A percentile compares a stretch with the other conserved stretches of the same genome.
phyloP scores from a whole-genome alignment of 129 eudicot species.

The Centrapalus pauciflorus region DNA sequence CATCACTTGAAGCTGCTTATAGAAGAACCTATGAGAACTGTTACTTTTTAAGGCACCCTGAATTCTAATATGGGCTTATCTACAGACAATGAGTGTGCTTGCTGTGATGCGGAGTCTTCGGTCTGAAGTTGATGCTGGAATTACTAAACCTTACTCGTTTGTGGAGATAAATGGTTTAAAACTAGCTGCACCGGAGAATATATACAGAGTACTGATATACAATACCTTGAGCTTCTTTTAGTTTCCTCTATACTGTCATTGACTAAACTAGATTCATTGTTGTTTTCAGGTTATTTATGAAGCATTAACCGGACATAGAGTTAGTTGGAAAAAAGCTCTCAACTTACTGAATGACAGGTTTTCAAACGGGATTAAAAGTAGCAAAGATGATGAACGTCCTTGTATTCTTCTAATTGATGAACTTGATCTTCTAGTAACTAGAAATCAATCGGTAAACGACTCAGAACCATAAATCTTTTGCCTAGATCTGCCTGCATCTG shows the following conservation, averaged over 20 bases:
- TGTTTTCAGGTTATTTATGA: slow-evolving; percentile 87
- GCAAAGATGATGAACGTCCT: slow-evolving; percentile 70
- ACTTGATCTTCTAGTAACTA: slow-evolving; percentile 88
- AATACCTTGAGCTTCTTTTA: neutral
- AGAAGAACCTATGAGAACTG: no score
- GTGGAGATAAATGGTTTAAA: slow-evolving; percentile 92
- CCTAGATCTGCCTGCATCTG: neutral
- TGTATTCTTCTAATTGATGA: slow-evolving; percentile 96
- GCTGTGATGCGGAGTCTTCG: slow-evolving; percentile 74
- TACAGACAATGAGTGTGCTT: slow-evolving; percentile 99
- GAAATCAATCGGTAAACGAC: slow-evolving; percentile 77
- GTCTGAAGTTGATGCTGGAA: slow-evolving; percentile 87
- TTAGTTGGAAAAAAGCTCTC: slow-evolving; percentile 92
- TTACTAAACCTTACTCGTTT: slow-evolving; percentile 74
- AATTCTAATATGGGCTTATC: slow-evolving; percentile 8
- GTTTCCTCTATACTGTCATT: neutral
- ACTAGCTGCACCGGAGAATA: slow-evolving; percentile 88
- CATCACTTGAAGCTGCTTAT: neutral
- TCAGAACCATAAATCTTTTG: neutral
- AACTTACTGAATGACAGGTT: slow-evolving; percentile 79
- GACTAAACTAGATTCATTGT: neutral
- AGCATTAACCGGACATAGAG: slow-evolving; percentile 84
- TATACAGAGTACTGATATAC: slow-evolving; percentile 57
- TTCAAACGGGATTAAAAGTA: slow-evolving; percentile 55
- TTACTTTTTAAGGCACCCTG: neutral